Evolutionary conservation across 2,329 filamentous ascomycete genomes (phyloP), one percentile per base, ranked within the genome.

Genomic region (Fusarium sambucinum): DNA sequence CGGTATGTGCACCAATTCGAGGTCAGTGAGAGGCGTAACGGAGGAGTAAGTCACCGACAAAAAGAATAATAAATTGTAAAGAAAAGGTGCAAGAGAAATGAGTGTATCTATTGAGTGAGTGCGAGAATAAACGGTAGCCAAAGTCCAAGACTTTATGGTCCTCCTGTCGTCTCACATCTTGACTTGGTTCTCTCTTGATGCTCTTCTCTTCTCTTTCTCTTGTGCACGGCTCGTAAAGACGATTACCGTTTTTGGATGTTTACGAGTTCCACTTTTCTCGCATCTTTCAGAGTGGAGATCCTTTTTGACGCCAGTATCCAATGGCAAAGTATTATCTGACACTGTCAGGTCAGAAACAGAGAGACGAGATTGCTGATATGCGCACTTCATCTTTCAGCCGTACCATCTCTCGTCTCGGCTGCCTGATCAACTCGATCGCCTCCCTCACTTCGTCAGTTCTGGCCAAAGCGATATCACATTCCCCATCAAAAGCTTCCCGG

Each of bases 231-330:
- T 62, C 63, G 63, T 67, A 67, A 63, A 41, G 29, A 41, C 33
- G 57, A 67, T 67, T 67, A 48, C 63, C 51, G 42, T 11, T 67
- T 67, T 58, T 29, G 63, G 63, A 32, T 7, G 38, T 53, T 63
- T 66, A 66, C 63, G 63, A 66, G 38, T 12, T 33, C 62, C 62
- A 66, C 61, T 27, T n/a, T 55, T 41, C 27, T 41, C 23, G 32
- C 13, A 50, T 50, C 23, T 25, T 19, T 27, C 1, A 37, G 46
- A 19, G 32, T 16, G 32, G 46, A 50, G 11, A 14, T 17, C 12
- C 7, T 17, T 8, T 11, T 19, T 25, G 13, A 48, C 3, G 12
- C 8, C 21, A 19, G 4, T 6, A 8, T 7, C 46, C 46, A 48
- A 48, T 35, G 12, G 17, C 6, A 2, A 7, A 23, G 14, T 16